Conservation (phyloP, 2,329 filamentous ascomycete species). For the Colletotrichum cordylinicola region DNA sequence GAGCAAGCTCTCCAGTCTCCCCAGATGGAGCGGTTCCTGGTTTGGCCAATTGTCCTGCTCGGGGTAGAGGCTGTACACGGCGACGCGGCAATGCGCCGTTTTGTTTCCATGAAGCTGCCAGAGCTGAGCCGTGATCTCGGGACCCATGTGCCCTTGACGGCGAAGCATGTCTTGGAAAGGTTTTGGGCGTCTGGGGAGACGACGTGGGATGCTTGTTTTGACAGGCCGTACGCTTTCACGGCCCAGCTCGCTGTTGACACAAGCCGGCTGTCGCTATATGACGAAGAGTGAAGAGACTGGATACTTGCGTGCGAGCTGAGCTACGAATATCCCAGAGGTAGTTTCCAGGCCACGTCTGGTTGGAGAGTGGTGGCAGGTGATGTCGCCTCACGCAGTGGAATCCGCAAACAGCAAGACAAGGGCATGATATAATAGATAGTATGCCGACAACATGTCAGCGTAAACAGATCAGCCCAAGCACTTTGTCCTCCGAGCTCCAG, state of each 20-base stretch:
- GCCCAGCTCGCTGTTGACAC: conserved; percentile 25
- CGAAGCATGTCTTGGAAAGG: background rate
- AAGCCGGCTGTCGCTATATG: background rate
- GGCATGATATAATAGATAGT: background rate
- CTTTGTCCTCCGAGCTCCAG: background rate
- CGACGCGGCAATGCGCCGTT: background rate
- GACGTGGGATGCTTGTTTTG: conserved; percentile 8
- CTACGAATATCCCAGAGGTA: background rate
- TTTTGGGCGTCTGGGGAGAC: background rate
- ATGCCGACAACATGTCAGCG: background rate
- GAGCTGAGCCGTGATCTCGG: background rate
- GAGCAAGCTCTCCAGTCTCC: background rate
- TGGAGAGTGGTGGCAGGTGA: background rate
- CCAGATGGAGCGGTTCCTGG: background rate
- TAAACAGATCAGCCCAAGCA: background rate
- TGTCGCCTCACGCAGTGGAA: background rate
- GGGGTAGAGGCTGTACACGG: background rate
- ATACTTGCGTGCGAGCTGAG: background rate
- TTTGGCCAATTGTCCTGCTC: conserved; percentile 1
- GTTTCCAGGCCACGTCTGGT: background rate
- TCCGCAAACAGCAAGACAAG: background rate
- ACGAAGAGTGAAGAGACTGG: background rate
- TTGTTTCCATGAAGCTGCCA: background rate
- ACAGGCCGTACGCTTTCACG: conserved; percentile 10
- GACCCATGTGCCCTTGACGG: background rate